Percentiles rank a stretch among this genome's conserved stretches.
Evolutionary conservation across 148 eudicot genomes (phyloP).

Genomic region (Rhododendron griersonianum): DNA sequence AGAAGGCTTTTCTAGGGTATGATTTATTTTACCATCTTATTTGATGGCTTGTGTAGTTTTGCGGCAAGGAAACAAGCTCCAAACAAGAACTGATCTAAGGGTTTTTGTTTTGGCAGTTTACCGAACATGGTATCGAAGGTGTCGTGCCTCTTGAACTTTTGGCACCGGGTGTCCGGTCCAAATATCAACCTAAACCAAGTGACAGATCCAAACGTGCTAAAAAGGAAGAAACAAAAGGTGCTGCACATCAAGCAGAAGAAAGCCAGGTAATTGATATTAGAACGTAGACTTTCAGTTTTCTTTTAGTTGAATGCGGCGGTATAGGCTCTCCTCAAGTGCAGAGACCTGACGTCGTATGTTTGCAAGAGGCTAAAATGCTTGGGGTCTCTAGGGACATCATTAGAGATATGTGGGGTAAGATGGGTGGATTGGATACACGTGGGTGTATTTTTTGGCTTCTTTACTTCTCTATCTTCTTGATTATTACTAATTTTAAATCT

Average conservation of each 20-base stretch:
- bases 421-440: not conserved
- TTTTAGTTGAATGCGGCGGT: not conserved
- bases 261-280: constrained; percentile 50
- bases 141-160: constrained; percentile 89
- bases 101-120: constrained; percentile 43
- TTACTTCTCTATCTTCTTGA: not conserved
- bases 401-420: not conserved
- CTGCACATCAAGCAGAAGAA: constrained; percentile 55
- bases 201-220: constrained; percentile 88
- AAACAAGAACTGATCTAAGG: not conserved
- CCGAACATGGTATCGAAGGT: constrained; percentile 93
- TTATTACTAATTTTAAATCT: not conserved
- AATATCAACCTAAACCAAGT: constrained; percentile 77
- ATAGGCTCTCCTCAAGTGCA: not conserved
- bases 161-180: constrained; percentile 60
- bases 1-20: constrained; percentile 92
- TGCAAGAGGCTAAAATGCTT: not conserved
- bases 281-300: not conserved
- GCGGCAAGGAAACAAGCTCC: not conserved
- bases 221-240: constrained; percentile 78
- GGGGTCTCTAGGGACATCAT: not conserved
- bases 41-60: not conserved
- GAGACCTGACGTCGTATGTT: not conserved
- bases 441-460: not conserved
- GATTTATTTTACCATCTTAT: constrained; percentile 4